Evolutionary conservation across 306 rosid genomes (phyloP).

Genomic region (Potentilla sterilis): DNA sequence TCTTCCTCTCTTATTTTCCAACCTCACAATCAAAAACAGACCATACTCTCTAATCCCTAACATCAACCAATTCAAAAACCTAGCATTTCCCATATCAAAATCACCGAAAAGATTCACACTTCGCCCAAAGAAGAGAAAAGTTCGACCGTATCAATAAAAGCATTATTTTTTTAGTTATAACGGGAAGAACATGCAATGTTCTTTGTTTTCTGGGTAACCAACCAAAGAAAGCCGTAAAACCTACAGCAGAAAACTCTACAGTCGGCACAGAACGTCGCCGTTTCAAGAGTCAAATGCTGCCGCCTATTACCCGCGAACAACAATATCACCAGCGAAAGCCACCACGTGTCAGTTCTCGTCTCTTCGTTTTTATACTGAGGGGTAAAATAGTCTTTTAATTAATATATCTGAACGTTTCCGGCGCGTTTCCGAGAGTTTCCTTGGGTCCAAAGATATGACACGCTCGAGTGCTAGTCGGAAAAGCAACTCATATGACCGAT

Average conservation of each 20-base stretch:
- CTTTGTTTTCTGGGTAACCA: not conserved
- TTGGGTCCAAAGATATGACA: no score
- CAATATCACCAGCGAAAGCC: not conserved
- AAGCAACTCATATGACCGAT: no score
- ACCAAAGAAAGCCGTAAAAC: not conserved
- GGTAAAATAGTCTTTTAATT: no score
- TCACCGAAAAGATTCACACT: not conserved
- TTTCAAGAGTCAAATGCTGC: not conserved
- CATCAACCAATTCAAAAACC: not conserved
- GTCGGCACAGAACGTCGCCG: not conserved
- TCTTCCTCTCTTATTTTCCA: conserved; percentile 21
- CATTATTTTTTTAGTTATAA: not conserved
- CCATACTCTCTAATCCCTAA: not conserved
- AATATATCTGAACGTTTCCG: no score
- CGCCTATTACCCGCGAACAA: not conserved
- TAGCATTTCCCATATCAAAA: not conserved
- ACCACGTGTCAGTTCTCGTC: conserved; percentile 3
- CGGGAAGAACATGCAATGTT: not conserved
- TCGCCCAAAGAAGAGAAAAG: not conserved
- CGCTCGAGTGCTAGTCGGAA: no score
- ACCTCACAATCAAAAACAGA: not conserved
- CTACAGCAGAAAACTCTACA: not conserved
- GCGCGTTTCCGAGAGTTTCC: no score
- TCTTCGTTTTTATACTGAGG: no score
- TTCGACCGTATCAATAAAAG: not conserved